A percentile compares a stretch with the other conserved stretches of the same genome.
phyloP scores from a whole-genome alignment of 139 green algal genomes.

The Ettlia oleoabundans region DNA sequence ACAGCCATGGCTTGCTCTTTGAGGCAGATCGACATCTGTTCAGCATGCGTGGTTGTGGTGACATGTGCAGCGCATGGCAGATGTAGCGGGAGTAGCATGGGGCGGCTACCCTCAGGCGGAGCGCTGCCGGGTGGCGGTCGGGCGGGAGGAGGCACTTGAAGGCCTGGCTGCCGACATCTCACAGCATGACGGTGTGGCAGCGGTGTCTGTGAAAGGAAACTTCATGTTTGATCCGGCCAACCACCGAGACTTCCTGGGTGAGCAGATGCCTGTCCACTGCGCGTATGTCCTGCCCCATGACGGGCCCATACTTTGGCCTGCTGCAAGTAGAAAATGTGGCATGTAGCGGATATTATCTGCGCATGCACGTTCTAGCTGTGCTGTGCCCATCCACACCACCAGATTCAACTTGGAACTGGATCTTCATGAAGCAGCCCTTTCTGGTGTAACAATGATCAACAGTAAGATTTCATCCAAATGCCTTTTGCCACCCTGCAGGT shows the following conservation, averaged over 20 bases:
- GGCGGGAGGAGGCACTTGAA: conserved; percentile 62
- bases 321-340: no score
- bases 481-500: background rate
- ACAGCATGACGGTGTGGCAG: conserved; percentile 56
- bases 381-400: no score
- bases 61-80: conserved; percentile 44
- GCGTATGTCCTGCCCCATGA: no score
- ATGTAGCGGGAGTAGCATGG: conserved; percentile 60
- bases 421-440: no score
- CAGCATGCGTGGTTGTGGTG: no score
- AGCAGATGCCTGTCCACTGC: background rate
- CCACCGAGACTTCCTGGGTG: conserved; percentile 85
- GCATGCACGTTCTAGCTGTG: no score
- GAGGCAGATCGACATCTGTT: no score
- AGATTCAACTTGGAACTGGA: no score
- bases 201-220: conserved; percentile 69
- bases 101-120: conserved; percentile 77
- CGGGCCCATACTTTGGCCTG: background rate
- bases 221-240: conserved; percentile 80
- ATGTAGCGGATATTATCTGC: no score
- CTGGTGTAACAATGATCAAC: no score
- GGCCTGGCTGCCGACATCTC: conserved; percentile 24
- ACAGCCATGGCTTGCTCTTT: background rate
- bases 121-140: conserved; percentile 62
- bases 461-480: background rate